Conservation (phyloP, 1,284 basidiomycete species). For the Schizopora paradoxa region DNA sequence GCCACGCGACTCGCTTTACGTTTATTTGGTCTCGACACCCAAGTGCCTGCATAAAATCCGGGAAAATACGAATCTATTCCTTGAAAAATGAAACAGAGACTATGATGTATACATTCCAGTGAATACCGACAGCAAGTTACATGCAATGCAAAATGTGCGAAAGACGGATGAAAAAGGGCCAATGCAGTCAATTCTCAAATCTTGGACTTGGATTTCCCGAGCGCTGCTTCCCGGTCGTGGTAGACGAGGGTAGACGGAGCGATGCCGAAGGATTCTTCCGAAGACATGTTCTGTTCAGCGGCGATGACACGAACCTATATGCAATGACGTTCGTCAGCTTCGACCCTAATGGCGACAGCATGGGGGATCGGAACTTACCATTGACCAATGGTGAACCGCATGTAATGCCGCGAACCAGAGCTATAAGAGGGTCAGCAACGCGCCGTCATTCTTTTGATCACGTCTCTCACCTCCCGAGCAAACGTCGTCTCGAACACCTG, state of each 20-base stretch:
- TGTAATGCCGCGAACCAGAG: conserved; percentile 84
- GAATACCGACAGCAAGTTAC: too few species aligned
- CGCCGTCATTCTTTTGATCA: conserved; percentile 1
- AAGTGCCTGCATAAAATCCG: neutral
- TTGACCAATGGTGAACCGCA: conserved; percentile 82
- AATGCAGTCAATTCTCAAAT: conserved; percentile 9
- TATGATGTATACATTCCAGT: neutral
- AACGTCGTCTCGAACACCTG: conserved; percentile 74
- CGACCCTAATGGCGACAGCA: conserved; percentile 5
- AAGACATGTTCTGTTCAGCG: conserved; percentile 65
- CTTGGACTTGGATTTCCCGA: conserved; percentile 13
- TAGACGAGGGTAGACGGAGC: conserved; percentile 76
- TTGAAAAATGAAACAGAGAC: neutral
- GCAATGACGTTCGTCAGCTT: conserved; percentile 12
- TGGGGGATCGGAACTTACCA: conserved; percentile 43
- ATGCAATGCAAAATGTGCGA: conserved; percentile 1
- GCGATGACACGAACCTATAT: conserved; percentile 70
- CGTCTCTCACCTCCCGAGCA: conserved; percentile 74
- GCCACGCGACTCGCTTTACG: neutral
- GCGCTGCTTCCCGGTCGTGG: conserved; percentile 37
- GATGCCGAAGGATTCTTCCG: conserved; percentile 73
- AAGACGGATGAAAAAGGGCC: neutral
- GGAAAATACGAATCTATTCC: neutral
- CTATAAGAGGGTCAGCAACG: conserved; percentile 31
- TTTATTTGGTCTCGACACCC: too few species aligned